These are phyloP conservation scores for Phlebiopsis flavidoalba DNA, from an alignment of 768 basidiomycete genomes.

Conservation along the genomic window DNA sequence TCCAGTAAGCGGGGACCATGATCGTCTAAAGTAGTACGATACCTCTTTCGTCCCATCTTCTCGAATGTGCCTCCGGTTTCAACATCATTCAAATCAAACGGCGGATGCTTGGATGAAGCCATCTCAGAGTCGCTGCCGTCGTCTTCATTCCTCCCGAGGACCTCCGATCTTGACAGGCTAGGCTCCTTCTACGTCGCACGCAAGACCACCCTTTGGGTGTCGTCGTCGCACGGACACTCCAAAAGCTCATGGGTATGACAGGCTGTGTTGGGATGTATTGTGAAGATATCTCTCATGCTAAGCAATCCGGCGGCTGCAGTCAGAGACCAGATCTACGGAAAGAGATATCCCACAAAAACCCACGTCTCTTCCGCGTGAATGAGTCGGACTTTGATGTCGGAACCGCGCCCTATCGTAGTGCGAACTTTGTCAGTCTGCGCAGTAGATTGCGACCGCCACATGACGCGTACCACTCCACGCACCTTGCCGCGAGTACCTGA, in stretches of 20 bases:
- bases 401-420: slow-evolving; percentile 29
- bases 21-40: slow-evolving; percentile 16
- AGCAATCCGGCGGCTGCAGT: neutral
- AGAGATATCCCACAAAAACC: neutral
- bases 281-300: slow-evolving; percentile 92
- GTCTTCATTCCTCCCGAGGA: slow-evolving; percentile 19
- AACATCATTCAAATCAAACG: no score
- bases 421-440: neutral
- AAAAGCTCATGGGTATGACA: slow-evolving; percentile 94
- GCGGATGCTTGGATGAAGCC: slow-evolving; percentile 69
- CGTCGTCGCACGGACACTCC: slow-evolving; percentile 62
- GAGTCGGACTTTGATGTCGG: slow-evolving; percentile 73
- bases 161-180: slow-evolving; percentile 18
- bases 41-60: slow-evolving; percentile 53
- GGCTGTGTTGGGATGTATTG: slow-evolving; percentile 68
- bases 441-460: neutral
- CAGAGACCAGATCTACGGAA: no score
- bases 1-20: neutral
- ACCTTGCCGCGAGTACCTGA: slow-evolving; percentile 74
- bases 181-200: slow-evolving; percentile 8
- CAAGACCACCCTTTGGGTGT: neutral
- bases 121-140: slow-evolving; percentile 24
- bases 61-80: slow-evolving; percentile 36
- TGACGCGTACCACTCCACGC: slow-evolving; percentile 15
- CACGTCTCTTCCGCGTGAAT: slow-evolving; percentile 83